A percentile compares a stretch with the other conserved stretches of the same genome.
phyloP scores from a whole-genome alignment of 2,329 filamentous ascomycete species.

The Truncatella angustata region DNA sequence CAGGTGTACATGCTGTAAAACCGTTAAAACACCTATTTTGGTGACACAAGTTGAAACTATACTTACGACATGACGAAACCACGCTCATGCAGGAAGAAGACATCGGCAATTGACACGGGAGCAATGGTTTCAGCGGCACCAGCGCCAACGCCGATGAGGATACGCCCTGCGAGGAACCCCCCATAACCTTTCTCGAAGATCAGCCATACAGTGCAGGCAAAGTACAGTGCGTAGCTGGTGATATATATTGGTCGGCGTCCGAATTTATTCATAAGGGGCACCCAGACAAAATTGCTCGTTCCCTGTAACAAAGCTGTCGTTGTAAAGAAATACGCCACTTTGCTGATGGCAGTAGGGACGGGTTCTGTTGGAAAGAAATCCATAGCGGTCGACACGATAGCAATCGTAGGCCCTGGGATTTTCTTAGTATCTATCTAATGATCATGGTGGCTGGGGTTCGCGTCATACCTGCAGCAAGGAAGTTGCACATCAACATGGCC shows the following conservation, averaged over 20 bases:
- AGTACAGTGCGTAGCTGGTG: slow-evolving; percentile 41
- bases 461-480: slow-evolving; percentile 48
- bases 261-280: slow-evolving; percentile 43
- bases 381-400: slow-evolving; percentile 44
- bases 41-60: neutral
- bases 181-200: slow-evolving; percentile 39
- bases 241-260: slow-evolving; percentile 47
- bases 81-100: slow-evolving; percentile 57
- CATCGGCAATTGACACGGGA: slow-evolving; percentile 33
- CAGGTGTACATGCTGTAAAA: slow-evolving; percentile 32
- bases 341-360: slow-evolving; percentile 34
- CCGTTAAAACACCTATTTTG: neutral
- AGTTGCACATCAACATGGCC: slow-evolving; percentile 56
- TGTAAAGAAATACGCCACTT: slow-evolving; percentile 52
- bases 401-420: slow-evolving; percentile 41
- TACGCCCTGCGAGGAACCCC: slow-evolving; percentile 43
- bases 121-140: slow-evolving; percentile 51
- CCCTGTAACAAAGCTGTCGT: slow-evolving; percentile 49
- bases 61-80: slow-evolving; percentile 48
- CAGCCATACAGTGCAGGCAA: slow-evolving; percentile 39
- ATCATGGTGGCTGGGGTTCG: neutral
- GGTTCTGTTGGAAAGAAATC: slow-evolving; percentile 42
- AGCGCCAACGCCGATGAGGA: slow-evolving; percentile 51
- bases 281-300: slow-evolving; percentile 49
- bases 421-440: neutral